Evolutionary conservation across 75 land plant genomes (phyloP).

Genomic region (Selaginella tamariscina): DNA sequence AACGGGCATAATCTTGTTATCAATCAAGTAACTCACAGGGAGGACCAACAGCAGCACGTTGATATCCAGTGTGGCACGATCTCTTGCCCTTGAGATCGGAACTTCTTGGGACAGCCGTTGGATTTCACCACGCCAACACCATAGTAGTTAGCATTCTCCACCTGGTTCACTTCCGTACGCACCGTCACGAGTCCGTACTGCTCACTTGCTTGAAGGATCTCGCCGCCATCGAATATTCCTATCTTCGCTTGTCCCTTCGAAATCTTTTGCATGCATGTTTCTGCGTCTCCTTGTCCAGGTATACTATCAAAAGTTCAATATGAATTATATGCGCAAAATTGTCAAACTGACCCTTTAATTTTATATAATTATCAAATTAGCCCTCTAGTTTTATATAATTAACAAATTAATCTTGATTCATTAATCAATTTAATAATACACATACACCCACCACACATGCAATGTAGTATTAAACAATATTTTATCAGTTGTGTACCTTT

Average conservation of each 20-base stretch:
- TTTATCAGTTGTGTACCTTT: no score
- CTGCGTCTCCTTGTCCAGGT: conserved; percentile 1
- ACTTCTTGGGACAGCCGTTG: conserved; percentile 2
- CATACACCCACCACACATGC: no score
- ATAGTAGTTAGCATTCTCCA: background rate
- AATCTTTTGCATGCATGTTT: background rate
- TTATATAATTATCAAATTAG: no score
- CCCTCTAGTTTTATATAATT: no score
- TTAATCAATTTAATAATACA: no score
- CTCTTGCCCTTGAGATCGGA: background rate
- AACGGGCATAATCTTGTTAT: conserved; percentile 9
- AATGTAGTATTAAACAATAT: no score
- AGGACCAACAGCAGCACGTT: background rate
- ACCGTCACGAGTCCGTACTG: background rate
- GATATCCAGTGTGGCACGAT: conserved; percentile 14
- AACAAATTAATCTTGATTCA: no score
- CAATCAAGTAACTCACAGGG: conserved; percentile 8
- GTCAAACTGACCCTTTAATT: no score
- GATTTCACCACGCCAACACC: conserved; percentile 7
- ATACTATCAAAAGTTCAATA: background rate
- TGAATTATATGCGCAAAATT: no score
- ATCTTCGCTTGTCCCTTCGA: background rate
- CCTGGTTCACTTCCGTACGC: background rate
- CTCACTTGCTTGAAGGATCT: background rate
- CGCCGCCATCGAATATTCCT: conserved; percentile 7